Base-by-base conservation (phyloP, 208 protist species). In the Acanthamoeba polyphaga region DNA sequence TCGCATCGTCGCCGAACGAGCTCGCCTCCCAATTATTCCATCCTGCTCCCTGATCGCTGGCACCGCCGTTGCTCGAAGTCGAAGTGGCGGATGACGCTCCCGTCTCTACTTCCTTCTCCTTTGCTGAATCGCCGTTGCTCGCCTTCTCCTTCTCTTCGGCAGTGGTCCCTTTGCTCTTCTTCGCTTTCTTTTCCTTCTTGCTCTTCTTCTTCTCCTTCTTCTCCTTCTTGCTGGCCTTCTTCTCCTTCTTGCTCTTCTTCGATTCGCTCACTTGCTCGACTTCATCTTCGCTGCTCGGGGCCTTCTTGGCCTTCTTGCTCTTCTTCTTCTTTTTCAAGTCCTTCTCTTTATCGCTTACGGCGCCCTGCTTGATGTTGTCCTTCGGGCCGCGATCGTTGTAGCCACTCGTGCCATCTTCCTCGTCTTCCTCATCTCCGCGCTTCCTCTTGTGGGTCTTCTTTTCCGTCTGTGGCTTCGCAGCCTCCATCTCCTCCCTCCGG, bases 1-100 rank as follows among this genome's bases (percentile, higher is more conserved):
- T 17, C 10, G 13, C 43, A 22, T 85, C 76, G 27, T 85, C 76
- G 9, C 27, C 76, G 76, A 85, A 85, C 46, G 76, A 34, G 49
- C 46, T 85, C 2, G 76, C 49, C 43, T 58, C 27, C 76, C 76
- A 85, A 24, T 85, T 85, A 22, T 85, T 85, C 76, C 76, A 85
- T 49, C 76, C 76, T 7, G n/a, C 66, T 12, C 22, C 60, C 66
- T 27, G 66, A 72, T 55, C 51, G 51, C 19, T 24, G 60, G n/a
- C n/a, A n/a, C 17, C n/a, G 17, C 64, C n/a, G 64, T 70, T 32
- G 64, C 27, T 70, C 22, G 64, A 70, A 70, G 1, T 24, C 8
- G 64, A 24, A 70, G 64, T 70, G 19, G 22, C 15, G 3, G 51
- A 17, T 17, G 51, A 55, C 51, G 51, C 51, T 55, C 12, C 51